phyloP scores from a whole-genome alignment of 192 early-diverging fungal species.

The Coemansia erecta region DNA sequence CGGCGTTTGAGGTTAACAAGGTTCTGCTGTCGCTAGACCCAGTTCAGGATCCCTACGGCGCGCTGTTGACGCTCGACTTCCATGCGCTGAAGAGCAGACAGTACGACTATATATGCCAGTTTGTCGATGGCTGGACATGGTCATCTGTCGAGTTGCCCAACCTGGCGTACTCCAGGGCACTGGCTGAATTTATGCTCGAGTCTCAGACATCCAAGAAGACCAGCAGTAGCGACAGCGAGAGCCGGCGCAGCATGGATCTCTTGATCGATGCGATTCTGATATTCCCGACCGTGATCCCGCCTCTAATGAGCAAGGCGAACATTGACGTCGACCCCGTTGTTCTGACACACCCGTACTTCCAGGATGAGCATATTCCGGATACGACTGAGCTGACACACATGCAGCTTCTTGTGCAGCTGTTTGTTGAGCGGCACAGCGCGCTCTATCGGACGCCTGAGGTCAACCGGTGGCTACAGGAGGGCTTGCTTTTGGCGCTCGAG shows the following conservation, averaged over 20 bases:
- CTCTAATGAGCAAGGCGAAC: conserved; percentile 64
- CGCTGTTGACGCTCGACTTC: conserved; percentile 78
- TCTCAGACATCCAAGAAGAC: neutral
- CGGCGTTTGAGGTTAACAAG: conserved; percentile 87
- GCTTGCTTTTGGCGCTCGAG: conserved; percentile 40
- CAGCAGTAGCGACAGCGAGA: conserved; percentile 9
- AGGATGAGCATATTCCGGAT: conserved; percentile 23
- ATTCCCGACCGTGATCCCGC: conserved; percentile 68
- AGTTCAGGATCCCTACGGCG: conserved; percentile 70
- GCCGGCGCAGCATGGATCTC: conserved; percentile 34
- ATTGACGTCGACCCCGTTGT: conserved; percentile 59
- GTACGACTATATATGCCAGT: conserved; percentile 59
- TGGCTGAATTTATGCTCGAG: conserved; percentile 78
- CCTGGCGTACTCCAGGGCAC: conserved; percentile 72
- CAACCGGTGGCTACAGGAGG: conserved; percentile 53
- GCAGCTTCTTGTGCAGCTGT: conserved; percentile 67
- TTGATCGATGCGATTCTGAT: conserved; percentile 68
- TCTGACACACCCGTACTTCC: conserved; percentile 57
- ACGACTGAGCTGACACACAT: conserved; percentile 54
- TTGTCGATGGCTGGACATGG: conserved; percentile 48
- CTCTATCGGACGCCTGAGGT: conserved; percentile 85
- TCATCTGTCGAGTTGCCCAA: conserved; percentile 58
- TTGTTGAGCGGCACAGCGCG: conserved; percentile 68
- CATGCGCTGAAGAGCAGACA: conserved; percentile 78
- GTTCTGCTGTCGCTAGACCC: conserved; percentile 73